These are phyloP conservation scores for Phytopythium litorale DNA, from an alignment of 352 stramenopile species.

Conservation along the genomic window DNA sequence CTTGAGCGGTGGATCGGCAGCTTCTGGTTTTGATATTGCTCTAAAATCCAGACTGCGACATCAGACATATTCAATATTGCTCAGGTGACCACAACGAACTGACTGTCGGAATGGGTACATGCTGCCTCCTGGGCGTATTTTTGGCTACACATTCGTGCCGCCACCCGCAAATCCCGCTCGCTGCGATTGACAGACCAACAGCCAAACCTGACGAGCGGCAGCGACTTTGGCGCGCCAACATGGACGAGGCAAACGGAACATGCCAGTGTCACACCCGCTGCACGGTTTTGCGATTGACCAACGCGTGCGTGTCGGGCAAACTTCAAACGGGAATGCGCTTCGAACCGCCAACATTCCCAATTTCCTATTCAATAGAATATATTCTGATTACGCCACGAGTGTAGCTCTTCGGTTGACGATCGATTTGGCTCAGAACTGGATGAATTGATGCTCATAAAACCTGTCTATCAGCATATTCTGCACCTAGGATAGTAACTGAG, in stretches of 20 bases:
- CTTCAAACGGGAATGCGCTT: background rate
- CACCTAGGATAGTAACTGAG: background rate
- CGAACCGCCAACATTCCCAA: background rate
- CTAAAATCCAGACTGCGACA: background rate
- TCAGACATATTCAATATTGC: background rate
- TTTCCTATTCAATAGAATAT: background rate
- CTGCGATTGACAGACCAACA: too few relatives aligned
- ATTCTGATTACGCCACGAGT: background rate
- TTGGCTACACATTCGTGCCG: background rate
- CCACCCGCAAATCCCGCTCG: background rate
- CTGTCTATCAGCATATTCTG: background rate
- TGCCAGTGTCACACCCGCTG: background rate
- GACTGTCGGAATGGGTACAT: background rate
- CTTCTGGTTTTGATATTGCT: background rate
- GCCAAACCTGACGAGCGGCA: too few relatives aligned
- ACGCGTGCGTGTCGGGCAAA: background rate
- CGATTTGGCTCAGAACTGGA: background rate
- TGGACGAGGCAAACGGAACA: background rate
- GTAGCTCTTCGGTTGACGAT: background rate
- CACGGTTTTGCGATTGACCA: background rate
- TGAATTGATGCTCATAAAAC: background rate
- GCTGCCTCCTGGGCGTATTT: background rate
- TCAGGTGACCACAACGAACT: background rate
- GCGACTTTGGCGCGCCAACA: background rate
- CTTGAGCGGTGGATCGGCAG: background rate